Evolutionary conservation across 495 filamentous ascomycete genomes (phyloP).

Genomic region (Cercophora sp.): DNA sequence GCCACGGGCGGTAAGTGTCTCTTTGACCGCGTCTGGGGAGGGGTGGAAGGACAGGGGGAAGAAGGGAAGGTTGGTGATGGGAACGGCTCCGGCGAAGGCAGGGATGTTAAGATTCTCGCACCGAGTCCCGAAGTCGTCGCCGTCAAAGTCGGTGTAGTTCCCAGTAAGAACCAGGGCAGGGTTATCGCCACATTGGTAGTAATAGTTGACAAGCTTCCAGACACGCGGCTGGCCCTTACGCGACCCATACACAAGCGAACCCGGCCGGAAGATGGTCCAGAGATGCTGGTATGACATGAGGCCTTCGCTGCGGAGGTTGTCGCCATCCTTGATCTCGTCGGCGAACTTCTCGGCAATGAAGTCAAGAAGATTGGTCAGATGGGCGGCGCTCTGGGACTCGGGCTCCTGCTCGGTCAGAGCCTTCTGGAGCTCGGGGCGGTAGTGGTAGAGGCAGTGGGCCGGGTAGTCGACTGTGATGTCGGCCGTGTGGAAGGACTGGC

Average conservation of each 20-base stretch:
- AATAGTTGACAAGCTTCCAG: constrained; percentile 9
- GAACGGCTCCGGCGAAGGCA: constrained; percentile 43
- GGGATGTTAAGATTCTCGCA: constrained; percentile 33
- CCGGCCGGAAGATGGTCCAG: constrained; percentile 39
- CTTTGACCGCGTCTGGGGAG: constrained; percentile 29
- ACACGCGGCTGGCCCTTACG: constrained; percentile 14
- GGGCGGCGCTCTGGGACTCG: constrained; percentile 27
- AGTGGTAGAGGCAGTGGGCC: constrained; percentile 12
- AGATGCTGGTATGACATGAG: constrained; percentile 29
- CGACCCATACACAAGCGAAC: constrained; percentile 17
- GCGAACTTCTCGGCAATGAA: constrained; percentile 31
- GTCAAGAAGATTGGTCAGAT: constrained; percentile 30
- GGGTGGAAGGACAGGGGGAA: constrained; percentile 52
- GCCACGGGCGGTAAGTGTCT: constrained; percentile 36
- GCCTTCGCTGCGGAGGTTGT: constrained; percentile 25
- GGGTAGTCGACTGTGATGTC: constrained; percentile 28
- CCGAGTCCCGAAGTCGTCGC: constrained; percentile 46
- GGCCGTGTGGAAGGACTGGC: constrained; percentile 19
- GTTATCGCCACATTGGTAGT: constrained; percentile 8
- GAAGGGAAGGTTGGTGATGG: constrained; percentile 45
- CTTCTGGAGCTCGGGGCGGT: constrained; percentile 11
- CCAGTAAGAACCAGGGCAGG: constrained; percentile 12
- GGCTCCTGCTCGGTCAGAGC: constrained; percentile 12
- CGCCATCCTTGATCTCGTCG: constrained; percentile 24
- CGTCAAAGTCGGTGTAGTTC: constrained; percentile 52